phyloP scores from a whole-genome alignment of 2,329 filamentous ascomycete species.

The Venturia asperata region DNA sequence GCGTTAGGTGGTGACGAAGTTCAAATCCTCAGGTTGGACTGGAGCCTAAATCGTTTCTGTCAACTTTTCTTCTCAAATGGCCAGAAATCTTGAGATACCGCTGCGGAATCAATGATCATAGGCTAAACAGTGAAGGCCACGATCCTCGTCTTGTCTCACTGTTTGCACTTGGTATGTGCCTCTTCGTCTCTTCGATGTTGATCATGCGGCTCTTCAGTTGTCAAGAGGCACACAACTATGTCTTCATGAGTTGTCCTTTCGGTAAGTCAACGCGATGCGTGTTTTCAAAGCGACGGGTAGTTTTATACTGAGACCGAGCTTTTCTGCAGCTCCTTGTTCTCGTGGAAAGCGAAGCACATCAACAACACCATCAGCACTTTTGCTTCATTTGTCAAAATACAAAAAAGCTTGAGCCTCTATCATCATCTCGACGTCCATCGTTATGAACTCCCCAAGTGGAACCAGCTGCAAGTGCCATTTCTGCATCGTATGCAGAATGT shows the following conservation, averaged over 20 bases:
- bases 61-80: background rate
- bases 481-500: background rate
- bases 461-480: constrained; percentile 5
- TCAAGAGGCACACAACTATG: background rate
- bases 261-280: background rate
- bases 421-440: background rate
- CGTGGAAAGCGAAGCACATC: background rate
- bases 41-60: background rate
- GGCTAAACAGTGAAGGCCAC: background rate
- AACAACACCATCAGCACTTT: background rate
- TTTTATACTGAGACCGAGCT: background rate
- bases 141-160: background rate
- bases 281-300: no score
- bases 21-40: background rate
- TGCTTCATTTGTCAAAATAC: background rate
- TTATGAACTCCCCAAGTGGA: background rate
- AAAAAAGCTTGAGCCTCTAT: background rate
- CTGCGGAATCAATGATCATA: background rate
- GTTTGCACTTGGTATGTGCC: background rate
- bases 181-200: background rate
- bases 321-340: background rate
- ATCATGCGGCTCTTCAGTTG: background rate
- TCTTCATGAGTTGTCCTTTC: background rate
- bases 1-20: background rate
- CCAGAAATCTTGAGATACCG: background rate